These are phyloP conservation scores for Pyrus bretschneideri DNA, from an alignment of 306 rosid genomes.

Conservation along the genomic window DNA sequence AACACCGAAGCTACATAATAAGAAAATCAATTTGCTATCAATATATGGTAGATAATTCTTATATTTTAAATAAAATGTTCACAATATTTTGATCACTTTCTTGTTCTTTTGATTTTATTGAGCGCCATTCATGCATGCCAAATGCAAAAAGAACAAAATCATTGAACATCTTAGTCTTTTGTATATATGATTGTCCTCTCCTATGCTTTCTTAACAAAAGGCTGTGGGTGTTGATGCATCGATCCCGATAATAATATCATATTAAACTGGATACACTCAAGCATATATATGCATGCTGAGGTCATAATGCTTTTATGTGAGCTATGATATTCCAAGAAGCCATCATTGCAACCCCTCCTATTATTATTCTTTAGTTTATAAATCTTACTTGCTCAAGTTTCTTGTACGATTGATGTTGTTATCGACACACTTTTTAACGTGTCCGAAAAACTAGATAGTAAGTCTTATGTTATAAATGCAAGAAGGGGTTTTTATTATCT, in stretches of 20 bases:
- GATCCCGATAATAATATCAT: not conserved
- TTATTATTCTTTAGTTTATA: no score
- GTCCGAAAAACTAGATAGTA: no score
- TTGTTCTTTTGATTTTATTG: not conserved
- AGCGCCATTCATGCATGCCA: not conserved
- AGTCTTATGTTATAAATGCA: no score
- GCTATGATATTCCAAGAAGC: not conserved
- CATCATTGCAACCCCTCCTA: not conserved
- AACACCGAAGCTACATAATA: no score
- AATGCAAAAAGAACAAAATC: not conserved
- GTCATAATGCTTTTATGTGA: not conserved
- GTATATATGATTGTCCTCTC: not conserved
- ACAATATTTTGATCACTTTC: not conserved
- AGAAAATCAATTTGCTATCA: no score
- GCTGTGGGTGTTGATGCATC: not conserved
- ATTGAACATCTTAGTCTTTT: not conserved
- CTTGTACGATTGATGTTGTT: not conserved
- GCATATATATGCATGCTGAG: not conserved
- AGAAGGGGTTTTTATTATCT: no score
- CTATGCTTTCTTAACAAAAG: not conserved
- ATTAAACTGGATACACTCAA: not conserved
- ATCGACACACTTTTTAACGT: no score
- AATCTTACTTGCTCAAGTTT: not conserved
- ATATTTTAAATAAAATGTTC: not conserved
- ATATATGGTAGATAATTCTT: no score